A percentile compares a stretch with the other conserved stretches of the same genome.
These are phyloP conservation scores for Skeletonema grethae DNA, from an alignment of 108 stramenopile genomes.

Conservation along the genomic window DNA sequence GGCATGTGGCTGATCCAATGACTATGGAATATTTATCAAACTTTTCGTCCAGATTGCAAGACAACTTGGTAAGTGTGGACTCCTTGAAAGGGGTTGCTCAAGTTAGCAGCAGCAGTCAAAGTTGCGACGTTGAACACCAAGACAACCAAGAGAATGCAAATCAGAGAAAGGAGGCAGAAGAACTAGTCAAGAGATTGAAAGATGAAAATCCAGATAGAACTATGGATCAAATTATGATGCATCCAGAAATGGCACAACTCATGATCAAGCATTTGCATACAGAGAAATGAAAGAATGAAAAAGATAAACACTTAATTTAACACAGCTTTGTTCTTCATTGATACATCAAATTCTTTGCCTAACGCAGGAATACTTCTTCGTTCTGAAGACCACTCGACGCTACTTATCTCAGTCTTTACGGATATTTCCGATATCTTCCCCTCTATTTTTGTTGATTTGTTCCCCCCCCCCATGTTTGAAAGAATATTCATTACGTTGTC, in stretches of 20 bases:
- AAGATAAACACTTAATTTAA: conserved; percentile 10
- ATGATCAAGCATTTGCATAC: conserved; percentile 50
- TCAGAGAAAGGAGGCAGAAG: conserved; percentile 42
- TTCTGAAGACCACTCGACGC: conserved; percentile 1
- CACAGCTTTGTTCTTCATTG: conserved; percentile 11
- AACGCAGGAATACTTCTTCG: conserved; percentile 28
- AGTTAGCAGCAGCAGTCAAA: conserved; percentile 45
- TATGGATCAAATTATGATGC: conserved; percentile 56
- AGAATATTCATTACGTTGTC: background rate
- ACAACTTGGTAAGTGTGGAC: conserved; percentile 31
- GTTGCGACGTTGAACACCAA: background rate
- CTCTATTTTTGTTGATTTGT: background rate
- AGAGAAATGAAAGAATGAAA: conserved; percentile 1
- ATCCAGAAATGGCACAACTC: conserved; percentile 51
- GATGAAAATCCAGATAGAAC: conserved; percentile 38
- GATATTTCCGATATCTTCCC: background rate
- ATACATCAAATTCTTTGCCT: conserved; percentile 7
- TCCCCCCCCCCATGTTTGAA: background rate
- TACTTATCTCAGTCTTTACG: conserved; percentile 7
- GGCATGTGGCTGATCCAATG: conserved; percentile 42
- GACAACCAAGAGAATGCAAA: conserved; percentile 11
- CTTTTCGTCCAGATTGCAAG: conserved; percentile 39
- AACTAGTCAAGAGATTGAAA: conserved; percentile 27
- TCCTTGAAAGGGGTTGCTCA: conserved; percentile 14
- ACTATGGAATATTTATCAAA: conserved; percentile 32